Evolutionary conservation across 768 basidiomycete genomes (phyloP), one percentile per base, ranked within the genome.

Genomic region (Agaricus subrufescens): DNA sequence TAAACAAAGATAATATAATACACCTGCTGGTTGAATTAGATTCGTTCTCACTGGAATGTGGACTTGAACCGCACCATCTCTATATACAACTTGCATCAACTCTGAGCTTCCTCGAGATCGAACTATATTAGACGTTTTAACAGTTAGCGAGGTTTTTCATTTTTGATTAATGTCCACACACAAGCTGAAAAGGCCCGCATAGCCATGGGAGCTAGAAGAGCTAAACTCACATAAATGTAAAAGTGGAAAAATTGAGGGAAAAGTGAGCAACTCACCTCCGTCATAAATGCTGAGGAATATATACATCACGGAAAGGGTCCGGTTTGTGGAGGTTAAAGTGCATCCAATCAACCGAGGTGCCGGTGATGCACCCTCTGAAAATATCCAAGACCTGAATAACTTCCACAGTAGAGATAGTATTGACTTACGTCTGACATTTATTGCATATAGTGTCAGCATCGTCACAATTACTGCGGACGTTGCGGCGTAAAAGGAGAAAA

Each of bases 231-330:
- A 19, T 19, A 14, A 11, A 6, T 29, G 29, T 14, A 30, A n/a
- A 29, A 12, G 4, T 14, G 19, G 9, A 49, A 11, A 44, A 27
- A 19, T 19, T 19, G 19, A 19, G 19, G 19, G 19, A 4, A 14
- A 12, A 34, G 34, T 25, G 6, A 6, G 14, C 12, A 12, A 46
- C 56, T 1, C 29, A 57, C 56, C 27, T 14, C 44, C 42, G 23
- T 57, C 56, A 29, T 51, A 57, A 23, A 23, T 29, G 40, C 31
- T 51, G 6, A 51, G 27, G 19, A 57, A 39, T 10, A 57, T 31
- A 25, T 38, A 57, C 11, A 7, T 19, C 4, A 46, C 30, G 5
- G 40, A 43, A 12, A 54, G 37, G 15, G 27, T 38, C 10, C 34
- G 19, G 19, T 45, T 54, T 10, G 31, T 31, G 6, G 45, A 46